Evolutionary conservation across 306 rosid genomes (phyloP).

Genomic region (Quercus wislizeni): DNA sequence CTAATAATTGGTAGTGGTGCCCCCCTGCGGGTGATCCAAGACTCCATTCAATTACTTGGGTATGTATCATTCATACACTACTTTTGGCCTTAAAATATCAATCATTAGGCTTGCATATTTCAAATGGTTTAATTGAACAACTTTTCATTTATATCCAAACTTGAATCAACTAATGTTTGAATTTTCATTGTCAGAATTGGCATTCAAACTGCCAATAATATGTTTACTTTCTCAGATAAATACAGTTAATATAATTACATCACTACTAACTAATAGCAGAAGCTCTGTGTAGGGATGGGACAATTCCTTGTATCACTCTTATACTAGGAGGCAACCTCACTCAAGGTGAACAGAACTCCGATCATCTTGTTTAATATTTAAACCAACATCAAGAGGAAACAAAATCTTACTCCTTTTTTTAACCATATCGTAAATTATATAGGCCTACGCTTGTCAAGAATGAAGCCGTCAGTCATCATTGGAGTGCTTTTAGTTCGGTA

Average conservation of each 20-base stretch:
- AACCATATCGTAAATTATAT: neutral
- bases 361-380: neutral
- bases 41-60: constrained; percentile 66
- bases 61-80: constrained; percentile 17
- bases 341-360: constrained; percentile 43
- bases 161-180: neutral
- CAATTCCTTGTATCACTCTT: constrained; percentile 85
- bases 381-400: neutral
- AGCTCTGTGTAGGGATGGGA: constrained; percentile 54
- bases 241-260: no score
- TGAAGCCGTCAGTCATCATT: constrained; percentile 35
- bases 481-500: constrained; percentile 41
- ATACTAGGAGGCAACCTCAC: constrained; percentile 88
- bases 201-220: neutral
- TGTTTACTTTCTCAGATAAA: no score
- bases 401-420: neutral
- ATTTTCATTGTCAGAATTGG: neutral
- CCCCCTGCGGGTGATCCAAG: constrained; percentile 72
- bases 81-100: no score
- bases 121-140: no score
- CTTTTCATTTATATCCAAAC: no score
- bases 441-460: constrained; percentile 61
- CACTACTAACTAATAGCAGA: constrained; percentile 10
- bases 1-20: constrained; percentile 62
- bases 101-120: no score